These are phyloP conservation scores for Talaromyces wortmannii DNA, from an alignment of 495 filamentous ascomycete species.

Conservation along the genomic window DNA sequence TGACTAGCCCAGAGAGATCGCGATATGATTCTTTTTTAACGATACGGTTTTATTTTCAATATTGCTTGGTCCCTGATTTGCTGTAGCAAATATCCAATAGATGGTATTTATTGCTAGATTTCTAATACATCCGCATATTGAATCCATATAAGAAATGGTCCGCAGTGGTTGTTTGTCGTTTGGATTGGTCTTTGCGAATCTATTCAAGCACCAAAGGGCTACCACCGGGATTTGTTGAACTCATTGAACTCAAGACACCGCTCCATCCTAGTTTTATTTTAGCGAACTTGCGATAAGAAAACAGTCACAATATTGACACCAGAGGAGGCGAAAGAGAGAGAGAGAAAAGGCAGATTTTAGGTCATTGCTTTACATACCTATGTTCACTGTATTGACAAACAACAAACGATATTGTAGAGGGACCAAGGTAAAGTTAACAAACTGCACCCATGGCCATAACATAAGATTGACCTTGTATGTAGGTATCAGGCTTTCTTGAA, in stretches of 20 bases:
- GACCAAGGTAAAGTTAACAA: background rate
- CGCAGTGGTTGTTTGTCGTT: no score
- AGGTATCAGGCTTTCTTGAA: background rate
- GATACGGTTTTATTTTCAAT: no score
- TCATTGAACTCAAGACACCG: slow-evolving; percentile 1
- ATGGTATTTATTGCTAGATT: no score
- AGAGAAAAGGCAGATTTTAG: background rate
- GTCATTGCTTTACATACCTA: background rate
- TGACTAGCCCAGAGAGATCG: no score
- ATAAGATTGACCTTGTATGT: slow-evolving; percentile 1
- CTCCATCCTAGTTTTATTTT: background rate
- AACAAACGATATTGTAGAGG: slow-evolving; percentile 3
- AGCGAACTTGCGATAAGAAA: no score
- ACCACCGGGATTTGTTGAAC: background rate
- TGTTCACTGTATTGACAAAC: slow-evolving; percentile 1
- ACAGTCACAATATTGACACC: background rate
- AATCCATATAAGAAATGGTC: no score
- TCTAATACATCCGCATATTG: no score
- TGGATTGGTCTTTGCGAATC: no score
- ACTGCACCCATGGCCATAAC: slow-evolving; percentile 1
- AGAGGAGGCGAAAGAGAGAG: background rate
- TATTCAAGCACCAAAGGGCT: no score
- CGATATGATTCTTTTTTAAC: no score
- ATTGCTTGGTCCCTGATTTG: no score
- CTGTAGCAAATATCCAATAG: no score